Base-by-base conservation (phyloP, 1,139 yeast species). In the Yamadazyma aaseri region DNA sequence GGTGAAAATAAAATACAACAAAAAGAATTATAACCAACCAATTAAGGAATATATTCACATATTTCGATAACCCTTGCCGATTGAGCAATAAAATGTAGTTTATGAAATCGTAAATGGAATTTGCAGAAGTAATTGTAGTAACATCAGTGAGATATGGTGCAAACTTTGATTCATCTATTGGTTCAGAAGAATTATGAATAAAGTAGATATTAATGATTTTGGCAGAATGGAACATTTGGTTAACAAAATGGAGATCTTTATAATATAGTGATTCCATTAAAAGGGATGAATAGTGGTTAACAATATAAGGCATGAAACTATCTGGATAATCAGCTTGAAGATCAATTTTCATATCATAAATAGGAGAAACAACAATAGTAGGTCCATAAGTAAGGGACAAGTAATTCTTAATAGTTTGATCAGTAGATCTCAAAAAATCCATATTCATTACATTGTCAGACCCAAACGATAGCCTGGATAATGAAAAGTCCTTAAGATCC, bases 211-310 rank as follows among this genome's bases (percentile, higher is more conserved):
- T 63, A 9, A 79, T 31, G 2, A 62, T 51, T 14, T 62, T 56
- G 0, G 82, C 81, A 27, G 65, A 57, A 34, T 60, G 60, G 9
- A 78, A 62, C 8, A 76, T 46, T 14, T 81, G 81, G 47, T 80
- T 77, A 8, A 66, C 60, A 35, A 67, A 66, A 25, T 55, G 50
- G 2, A 76, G 49, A 2, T 74, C 68, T 23, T 73, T 65, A 16
- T 78, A 56, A 35, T 56, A 62, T 13, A 63, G 42, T 10, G 52
- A 47, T 12, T 59, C 44, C 11, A 50, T 34, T 17, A 46, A 42
- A 17, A 36, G 39, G 21, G 48, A 45, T 28, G 55, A 38, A 29
- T 55, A 54, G 35, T 54, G 58, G 39, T 65, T 65, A 29, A 65
- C 20, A 3, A 27, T 34, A 2, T 45, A 36, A 10, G 37, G 17